These are phyloP conservation scores for Laburnicola sp. DNA, from an alignment of 2,329 filamentous ascomycete genomes.

Conservation along the genomic window DNA sequence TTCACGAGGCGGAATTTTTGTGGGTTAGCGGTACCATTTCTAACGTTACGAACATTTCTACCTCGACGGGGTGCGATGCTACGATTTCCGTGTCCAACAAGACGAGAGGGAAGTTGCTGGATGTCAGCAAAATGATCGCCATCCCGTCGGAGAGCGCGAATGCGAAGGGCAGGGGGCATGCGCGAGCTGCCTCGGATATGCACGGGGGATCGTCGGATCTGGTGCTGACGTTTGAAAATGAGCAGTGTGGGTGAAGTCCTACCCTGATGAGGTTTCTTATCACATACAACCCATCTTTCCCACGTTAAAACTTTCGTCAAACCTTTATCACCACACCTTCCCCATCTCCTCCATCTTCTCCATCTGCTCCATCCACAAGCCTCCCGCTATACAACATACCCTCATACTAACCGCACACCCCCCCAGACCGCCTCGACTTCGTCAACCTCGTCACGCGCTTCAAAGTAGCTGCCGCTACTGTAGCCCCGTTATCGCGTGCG, in stretches of 20 bases:
- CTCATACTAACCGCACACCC: background rate
- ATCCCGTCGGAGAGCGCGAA: slow-evolving; percentile 2
- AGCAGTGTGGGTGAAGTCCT: slow-evolving; percentile 3
- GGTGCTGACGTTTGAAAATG: slow-evolving; percentile 14
- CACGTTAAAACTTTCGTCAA: too few species aligned
- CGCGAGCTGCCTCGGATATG: background rate
- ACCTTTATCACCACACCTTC: too few species aligned
- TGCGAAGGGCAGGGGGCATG: background rate
- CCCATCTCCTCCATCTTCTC: too few species aligned
- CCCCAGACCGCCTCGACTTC: slow-evolving; percentile 18
- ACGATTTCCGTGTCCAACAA: slow-evolving; percentile 18
- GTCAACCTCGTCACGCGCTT: slow-evolving; percentile 18
- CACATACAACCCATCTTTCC: too few species aligned
- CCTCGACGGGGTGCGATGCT: background rate
- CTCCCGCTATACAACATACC: background rate
- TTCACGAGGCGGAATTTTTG: slow-evolving; percentile 9
- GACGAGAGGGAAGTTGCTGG: slow-evolving; percentile 12
- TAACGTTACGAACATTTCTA: slow-evolving; percentile 4
- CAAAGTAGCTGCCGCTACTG: slow-evolving; percentile 9
- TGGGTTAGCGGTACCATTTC: slow-evolving; percentile 9
- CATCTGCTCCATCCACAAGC: too few species aligned
- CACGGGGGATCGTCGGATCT: slow-evolving; percentile 3
- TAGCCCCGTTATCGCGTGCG: background rate
- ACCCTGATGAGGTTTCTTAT: slow-evolving; percentile 7
- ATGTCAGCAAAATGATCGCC: slow-evolving; percentile 17